phyloP scores from a whole-genome alignment of 768 basidiomycete genomes.

The Leucocoprinus leucothites region DNA sequence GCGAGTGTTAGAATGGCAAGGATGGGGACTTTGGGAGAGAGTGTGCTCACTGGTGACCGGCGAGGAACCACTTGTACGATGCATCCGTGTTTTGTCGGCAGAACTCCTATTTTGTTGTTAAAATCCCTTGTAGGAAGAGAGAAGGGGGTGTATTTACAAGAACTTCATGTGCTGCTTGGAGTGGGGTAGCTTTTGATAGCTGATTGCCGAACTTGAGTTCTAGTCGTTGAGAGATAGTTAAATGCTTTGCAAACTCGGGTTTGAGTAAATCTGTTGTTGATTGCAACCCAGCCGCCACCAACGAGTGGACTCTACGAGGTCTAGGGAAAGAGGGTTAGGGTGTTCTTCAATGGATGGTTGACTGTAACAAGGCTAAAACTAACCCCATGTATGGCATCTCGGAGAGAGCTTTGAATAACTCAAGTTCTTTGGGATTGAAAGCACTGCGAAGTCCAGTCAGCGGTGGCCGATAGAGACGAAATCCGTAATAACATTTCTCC shows the following conservation, averaged over 20 bases:
- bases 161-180: constrained; percentile 42
- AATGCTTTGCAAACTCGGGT: too few relatives aligned
- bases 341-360: too few relatives aligned
- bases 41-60: constrained; percentile 53
- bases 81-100: constrained; percentile 42
- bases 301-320: too few relatives aligned
- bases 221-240: too few relatives aligned
- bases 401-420: background rate
- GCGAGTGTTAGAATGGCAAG: too few relatives aligned
- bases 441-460: too few relatives aligned
- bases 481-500: too few relatives aligned
- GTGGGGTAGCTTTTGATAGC: constrained; percentile 21
- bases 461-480: too few relatives aligned
- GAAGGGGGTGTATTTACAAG: constrained; percentile 31
- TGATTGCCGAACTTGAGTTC: too few relatives aligned
- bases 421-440: background rate
- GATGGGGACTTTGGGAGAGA: background rate
- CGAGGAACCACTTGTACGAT: constrained; percentile 47
- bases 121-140: background rate
- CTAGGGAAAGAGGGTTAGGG: background rate
- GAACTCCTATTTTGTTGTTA: constrained; percentile 40
- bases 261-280: too few relatives aligned
- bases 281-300: too few relatives aligned
- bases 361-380: background rate
- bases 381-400: background rate